Evolutionary conservation across 2,329 filamentous ascomycete species (phyloP).

Genomic region (Colletotrichum karsti): DNA sequence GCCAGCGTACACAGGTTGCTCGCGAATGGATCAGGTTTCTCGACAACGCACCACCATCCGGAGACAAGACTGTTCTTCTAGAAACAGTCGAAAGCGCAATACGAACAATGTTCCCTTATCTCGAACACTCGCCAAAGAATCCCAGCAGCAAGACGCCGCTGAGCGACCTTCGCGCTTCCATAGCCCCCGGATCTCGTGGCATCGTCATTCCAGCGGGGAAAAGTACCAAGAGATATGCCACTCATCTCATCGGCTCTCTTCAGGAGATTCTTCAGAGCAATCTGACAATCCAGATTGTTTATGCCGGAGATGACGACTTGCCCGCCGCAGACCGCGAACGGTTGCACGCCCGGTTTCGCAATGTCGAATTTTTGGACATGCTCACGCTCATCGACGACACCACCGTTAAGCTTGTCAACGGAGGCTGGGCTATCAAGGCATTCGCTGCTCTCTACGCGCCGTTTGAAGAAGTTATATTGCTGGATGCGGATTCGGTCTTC

Average conservation of each 20-base stretch:
- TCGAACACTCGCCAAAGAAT: neutral
- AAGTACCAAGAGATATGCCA: constrained; percentile 41
- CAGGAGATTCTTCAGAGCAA: constrained; percentile 36
- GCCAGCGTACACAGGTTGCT: constrained; percentile 34
- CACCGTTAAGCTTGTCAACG: constrained; percentile 36
- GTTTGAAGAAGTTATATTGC: constrained; percentile 45
- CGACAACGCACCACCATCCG: neutral
- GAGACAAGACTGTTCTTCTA: neutral
- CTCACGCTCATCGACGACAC: constrained; percentile 41
- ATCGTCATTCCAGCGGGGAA: constrained; percentile 45
- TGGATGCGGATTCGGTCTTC: constrained; percentile 50
- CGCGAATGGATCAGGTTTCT: constrained; percentile 29
- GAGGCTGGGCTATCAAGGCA: constrained; percentile 50
- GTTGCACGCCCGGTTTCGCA: constrained; percentile 31
- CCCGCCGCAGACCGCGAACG: constrained; percentile 32
- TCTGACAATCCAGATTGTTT: constrained; percentile 44
- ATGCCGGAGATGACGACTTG: constrained; percentile 44
- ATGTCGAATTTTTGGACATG: constrained; percentile 42
- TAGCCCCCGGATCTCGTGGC: constrained; percentile 34
- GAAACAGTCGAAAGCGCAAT: neutral
- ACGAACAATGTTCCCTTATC: neutral
- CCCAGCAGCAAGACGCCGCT: constrained; percentile 29
- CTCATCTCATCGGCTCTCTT: constrained; percentile 42
- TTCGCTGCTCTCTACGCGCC: constrained; percentile 46
- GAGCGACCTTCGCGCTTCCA: constrained; percentile 17